Evolutionary conservation across 1,284 basidiomycete genomes (phyloP).

Genomic region (Irpex sp.): DNA sequence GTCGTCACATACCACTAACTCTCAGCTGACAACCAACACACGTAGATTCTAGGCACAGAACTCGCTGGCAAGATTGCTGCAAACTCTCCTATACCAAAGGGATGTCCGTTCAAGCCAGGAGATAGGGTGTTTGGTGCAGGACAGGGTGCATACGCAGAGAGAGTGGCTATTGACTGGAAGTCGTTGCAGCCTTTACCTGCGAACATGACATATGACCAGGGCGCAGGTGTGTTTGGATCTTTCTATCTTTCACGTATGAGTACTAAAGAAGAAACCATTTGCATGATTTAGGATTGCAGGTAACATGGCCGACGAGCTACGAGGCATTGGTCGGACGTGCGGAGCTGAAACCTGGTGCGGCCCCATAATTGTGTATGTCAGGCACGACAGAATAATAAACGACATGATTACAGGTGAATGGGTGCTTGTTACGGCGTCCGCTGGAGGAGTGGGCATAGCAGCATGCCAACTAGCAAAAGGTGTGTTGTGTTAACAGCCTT

Average conservation of each 20-base stretch:
- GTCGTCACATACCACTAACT: no score
- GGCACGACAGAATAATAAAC: background rate
- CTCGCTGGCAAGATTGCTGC: slow-evolving; percentile 79
- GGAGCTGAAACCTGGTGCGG: slow-evolving; percentile 63
- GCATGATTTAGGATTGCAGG: slow-evolving; percentile 48
- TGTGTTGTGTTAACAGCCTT: no score
- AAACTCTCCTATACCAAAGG: slow-evolving; percentile 78
- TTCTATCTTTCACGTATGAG: slow-evolving; percentile 8
- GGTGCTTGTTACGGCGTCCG: slow-evolving; percentile 86
- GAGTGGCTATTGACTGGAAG: slow-evolving; percentile 51
- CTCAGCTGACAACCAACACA: background rate
- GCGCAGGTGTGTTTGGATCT: slow-evolving; percentile 37
- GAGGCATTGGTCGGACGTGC: slow-evolving; percentile 87
- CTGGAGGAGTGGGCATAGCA: slow-evolving; percentile 89
- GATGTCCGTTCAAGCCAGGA: slow-evolving; percentile 79
- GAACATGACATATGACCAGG: slow-evolving; percentile 65
- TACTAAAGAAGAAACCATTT: background rate
- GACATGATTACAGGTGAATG: slow-evolving; percentile 64
- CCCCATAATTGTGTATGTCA: background rate
- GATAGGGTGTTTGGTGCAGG: slow-evolving; percentile 89
- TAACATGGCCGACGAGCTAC: slow-evolving; percentile 93
- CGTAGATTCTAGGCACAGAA: slow-evolving; percentile 67
- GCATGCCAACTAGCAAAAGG: slow-evolving; percentile 91
- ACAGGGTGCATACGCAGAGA: slow-evolving; percentile 81
- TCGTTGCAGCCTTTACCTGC: slow-evolving; percentile 57